phyloP scores from a whole-genome alignment of 2,329 filamentous ascomycete genomes.

The Chaetomium strumarium region DNA sequence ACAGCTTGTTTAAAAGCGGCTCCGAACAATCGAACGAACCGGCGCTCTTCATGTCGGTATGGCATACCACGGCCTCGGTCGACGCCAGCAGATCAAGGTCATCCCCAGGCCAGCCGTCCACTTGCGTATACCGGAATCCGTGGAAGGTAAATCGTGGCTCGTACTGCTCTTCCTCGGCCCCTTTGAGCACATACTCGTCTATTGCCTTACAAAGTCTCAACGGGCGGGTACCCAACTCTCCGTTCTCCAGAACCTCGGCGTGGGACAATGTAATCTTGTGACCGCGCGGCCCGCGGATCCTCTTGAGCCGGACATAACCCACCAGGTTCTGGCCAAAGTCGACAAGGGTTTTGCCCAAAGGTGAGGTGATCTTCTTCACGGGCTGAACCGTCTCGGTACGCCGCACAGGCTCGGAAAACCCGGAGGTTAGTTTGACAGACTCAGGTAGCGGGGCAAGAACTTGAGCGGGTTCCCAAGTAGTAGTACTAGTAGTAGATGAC shows the following conservation, averaged over 20 bases:
- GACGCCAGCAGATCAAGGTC: background rate
- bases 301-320: background rate
- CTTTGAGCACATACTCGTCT: background rate
- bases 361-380: background rate
- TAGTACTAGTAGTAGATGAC: too few species aligned
- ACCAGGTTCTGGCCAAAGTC: background rate
- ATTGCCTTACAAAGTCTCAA: background rate
- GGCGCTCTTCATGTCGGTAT: background rate
- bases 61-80: background rate
- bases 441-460: background rate
- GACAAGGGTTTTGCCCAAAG: background rate
- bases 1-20: background rate
- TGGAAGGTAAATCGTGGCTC: conserved; percentile 1
- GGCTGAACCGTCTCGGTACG: background rate
- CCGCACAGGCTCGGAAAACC: background rate
- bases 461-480: background rate
- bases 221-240: background rate
- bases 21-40: background rate
- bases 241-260: background rate
- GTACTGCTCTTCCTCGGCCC: background rate
- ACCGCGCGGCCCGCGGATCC: background rate
- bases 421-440: background rate
- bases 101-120: background rate
- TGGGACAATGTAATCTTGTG: background rate
- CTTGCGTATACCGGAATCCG: background rate